phyloP scores from a whole-genome alignment of 495 filamentous ascomycete species.

The Aspergillus haitiensis region DNA sequence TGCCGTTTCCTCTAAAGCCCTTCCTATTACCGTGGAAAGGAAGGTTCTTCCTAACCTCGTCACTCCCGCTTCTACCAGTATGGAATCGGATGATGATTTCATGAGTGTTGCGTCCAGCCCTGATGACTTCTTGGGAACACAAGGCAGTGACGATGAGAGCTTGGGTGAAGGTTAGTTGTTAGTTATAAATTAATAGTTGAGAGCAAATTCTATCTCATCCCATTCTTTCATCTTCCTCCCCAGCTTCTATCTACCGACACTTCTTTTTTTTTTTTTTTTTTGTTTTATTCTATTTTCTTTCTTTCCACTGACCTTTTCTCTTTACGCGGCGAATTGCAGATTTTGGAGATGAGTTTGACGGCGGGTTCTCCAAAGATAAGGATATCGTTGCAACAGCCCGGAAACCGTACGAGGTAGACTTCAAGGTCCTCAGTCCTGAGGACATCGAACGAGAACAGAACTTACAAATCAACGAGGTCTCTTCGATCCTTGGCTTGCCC shows the following conservation, averaged over 20 bases:
- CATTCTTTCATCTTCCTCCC: no score
- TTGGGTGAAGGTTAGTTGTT: constrained; percentile 71
- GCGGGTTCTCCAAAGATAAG: constrained; percentile 74
- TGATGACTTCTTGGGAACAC: constrained; percentile 62
- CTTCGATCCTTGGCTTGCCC: constrained; percentile 79
- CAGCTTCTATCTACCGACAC: no score
- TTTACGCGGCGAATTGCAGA: constrained; percentile 46
- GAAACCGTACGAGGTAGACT: constrained; percentile 81
- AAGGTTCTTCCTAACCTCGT: constrained; percentile 31
- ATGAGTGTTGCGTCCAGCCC: constrained; percentile 82
- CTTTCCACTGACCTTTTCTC: constrained; percentile 7
- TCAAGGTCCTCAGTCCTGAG: constrained; percentile 70
- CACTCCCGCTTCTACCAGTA: constrained; percentile 56
- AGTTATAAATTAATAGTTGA: no score
- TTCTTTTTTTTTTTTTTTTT: not conserved
- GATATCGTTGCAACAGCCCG: constrained; percentile 67
- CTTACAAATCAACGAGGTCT: constrained; percentile 81
- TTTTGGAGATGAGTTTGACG: constrained; percentile 74
- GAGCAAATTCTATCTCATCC: no score
- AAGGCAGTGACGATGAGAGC: constrained; percentile 77
- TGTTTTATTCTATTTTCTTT: not conserved
- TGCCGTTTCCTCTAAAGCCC: constrained; percentile 13
- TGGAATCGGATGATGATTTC: constrained; percentile 98
- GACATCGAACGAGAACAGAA: constrained; percentile 85
- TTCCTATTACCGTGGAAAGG: constrained; percentile 19